A percentile compares a stretch with the other conserved stretches of the same genome.
phyloP scores from a whole-genome alignment of 805 yeast genomes.

The Monosporozyma aerobia region DNA sequence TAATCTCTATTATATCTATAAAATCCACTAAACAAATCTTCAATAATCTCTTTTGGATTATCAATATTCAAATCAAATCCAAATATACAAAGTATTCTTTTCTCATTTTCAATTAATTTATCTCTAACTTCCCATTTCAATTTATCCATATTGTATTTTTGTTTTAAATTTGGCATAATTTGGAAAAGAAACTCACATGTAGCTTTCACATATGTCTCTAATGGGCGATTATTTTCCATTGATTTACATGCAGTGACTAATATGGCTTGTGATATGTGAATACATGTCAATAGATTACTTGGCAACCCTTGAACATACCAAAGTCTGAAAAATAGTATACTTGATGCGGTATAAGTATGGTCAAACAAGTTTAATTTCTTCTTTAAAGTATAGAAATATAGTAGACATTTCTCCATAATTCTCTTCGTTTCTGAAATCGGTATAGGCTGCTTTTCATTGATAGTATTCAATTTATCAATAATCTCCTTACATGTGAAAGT shows the following conservation, averaged over 20 bases:
- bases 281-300: conserved; percentile 21
- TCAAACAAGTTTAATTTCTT: conserved; percentile 28
- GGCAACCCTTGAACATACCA: conserved; percentile 29
- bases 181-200: conserved; percentile 24
- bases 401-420: conserved; percentile 28
- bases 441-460: conserved; percentile 1
- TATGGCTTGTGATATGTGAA: conserved; percentile 27
- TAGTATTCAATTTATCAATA: conserved; percentile 22
- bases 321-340: conserved; percentile 28
- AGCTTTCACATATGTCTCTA: conserved; percentile 28
- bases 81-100: conserved; percentile 22
- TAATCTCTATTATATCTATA: conserved; percentile 25
- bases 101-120: conserved; percentile 27
- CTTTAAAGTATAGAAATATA: conserved; percentile 29
- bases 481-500: conserved; percentile 22
- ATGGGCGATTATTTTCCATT: conserved; percentile 31
- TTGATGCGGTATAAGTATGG: conserved; percentile 30
- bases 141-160: conserved; percentile 25
- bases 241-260: conserved; percentile 31
- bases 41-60: conserved; percentile 29
- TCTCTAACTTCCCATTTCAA: conserved; percentile 31
- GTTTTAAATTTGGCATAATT: conserved; percentile 15
- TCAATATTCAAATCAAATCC: conserved; percentile 29
- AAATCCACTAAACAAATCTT: conserved; percentile 28
- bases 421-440: conserved; percentile 20